Base-by-base conservation (phyloP, 2,329 filamentous ascomycete genomes). In the Dactylellina parvicollis region DNA sequence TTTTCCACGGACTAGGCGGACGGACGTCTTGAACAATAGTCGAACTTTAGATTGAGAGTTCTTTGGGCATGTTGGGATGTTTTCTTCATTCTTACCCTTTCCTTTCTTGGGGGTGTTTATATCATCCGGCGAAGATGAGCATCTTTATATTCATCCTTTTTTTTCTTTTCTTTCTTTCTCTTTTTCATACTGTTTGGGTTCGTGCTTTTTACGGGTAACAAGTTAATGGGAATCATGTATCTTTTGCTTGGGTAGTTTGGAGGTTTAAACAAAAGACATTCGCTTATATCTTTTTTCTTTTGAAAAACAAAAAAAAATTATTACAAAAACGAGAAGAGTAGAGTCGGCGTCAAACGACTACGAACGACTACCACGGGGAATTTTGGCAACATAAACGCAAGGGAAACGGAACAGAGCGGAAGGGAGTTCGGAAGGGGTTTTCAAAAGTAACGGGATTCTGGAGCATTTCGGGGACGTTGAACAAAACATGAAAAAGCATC, bases 31-130 rank as follows among this genome's bases (percentile, higher is more conserved):
- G 59, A 57, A 40, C 66, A 71, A 54, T 28, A 59, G 52, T 72
- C 59, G 67, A 72, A 72, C 67, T 72, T 65, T 72, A 54, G 66
- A n/a, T 65, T 72, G 67, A 72, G 59, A 72, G 67, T 72, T 72
- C 67, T 72, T 75, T 62, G 59, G 54, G 54, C 49, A 74, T 71
- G 73, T 71, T 74, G 57, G 55, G 66, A 74, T 73, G 56, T 56
- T 69, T 69, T 42, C 46, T 57, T 59, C 20, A 60, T 75, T 65
- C 67, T 70, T 47, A 38, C 49, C 64, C 47, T 69, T 67, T 69
- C 40, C 30, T 64, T 67, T 62, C 44, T 59, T 71, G 69, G 62
- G 62, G 55, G 61, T 66, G 54, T 75, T 52, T 67, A 59, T 62
- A 62, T 73, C 69, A 65, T 67, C 61, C 32, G 67, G 67, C 67